Conservation (phyloP, 2,329 filamentous ascomycete genomes). For the Penicillium sp. region DNA sequence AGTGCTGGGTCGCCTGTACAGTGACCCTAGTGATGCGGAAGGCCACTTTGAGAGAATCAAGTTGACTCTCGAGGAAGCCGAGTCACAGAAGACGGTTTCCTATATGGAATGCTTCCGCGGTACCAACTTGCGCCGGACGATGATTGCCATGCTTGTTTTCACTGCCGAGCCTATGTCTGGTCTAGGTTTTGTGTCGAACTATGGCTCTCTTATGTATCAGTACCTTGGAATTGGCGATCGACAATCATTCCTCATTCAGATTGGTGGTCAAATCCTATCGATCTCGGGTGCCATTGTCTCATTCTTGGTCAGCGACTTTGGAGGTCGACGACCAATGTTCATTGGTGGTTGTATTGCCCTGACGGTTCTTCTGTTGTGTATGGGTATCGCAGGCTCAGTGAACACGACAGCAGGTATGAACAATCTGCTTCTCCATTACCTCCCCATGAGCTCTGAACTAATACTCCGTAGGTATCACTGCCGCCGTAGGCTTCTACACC, state of each 20-base stretch:
- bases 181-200: slow-evolving; percentile 4
- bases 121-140: slow-evolving; percentile 1
- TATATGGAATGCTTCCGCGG: slow-evolving; percentile 5
- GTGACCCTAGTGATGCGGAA: neutral
- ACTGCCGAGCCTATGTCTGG: slow-evolving; percentile 4
- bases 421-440: no score
- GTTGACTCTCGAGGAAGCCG: slow-evolving; percentile 2
- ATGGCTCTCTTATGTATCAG: slow-evolving; percentile 4
- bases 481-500: slow-evolving; percentile 5
- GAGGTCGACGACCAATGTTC: slow-evolving; percentile 3
- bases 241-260: slow-evolving; percentile 2
- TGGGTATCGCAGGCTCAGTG: slow-evolving; percentile 5
- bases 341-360: neutral
- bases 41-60: slow-evolving; percentile 3
- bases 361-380: neutral
- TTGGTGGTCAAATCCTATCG: slow-evolving; percentile 4
- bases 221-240: slow-evolving; percentile 5
- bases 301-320: neutral
- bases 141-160: slow-evolving; percentile 5
- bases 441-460: no score
- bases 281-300: slow-evolving; percentile 1
- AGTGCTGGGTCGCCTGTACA: neutral
- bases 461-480: neutral
- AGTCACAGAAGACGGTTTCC: neutral
- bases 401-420: neutral